A percentile compares a stretch with the other conserved stretches of the same genome.
Evolutionary conservation across 2,329 filamentous ascomycete genomes (phyloP).

Genomic region (Penicillium crustosum): DNA sequence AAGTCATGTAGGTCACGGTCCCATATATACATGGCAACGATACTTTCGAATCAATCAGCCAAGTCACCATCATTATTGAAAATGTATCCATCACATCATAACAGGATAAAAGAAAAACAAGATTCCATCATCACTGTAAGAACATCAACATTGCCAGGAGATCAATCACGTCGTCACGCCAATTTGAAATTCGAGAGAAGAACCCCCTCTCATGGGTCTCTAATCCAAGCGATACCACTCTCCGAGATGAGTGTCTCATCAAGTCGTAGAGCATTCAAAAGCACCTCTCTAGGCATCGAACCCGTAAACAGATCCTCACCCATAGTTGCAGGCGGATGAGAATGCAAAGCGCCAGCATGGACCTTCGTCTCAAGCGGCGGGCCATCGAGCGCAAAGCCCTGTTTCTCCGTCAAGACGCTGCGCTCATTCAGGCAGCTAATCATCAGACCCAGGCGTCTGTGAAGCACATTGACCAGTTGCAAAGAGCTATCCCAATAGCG

Average conservation of each 20-base stretch:
- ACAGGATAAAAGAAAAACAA: background rate
- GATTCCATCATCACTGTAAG: background rate
- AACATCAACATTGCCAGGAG: background rate
- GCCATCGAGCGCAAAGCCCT: constrained; percentile 39
- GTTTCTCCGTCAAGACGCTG: constrained; percentile 33
- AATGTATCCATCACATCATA: constrained; percentile 5
- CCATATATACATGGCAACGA: background rate
- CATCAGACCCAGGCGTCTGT: constrained; percentile 49
- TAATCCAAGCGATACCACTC: constrained; percentile 32
- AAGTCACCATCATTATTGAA: background rate
- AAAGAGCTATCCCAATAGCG: constrained; percentile 61
- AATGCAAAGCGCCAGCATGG: constrained; percentile 23
- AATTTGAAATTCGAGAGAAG: background rate
- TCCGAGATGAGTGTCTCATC: constrained; percentile 27
- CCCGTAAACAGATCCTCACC: constrained; percentile 49
- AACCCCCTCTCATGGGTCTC: constrained; percentile 16
- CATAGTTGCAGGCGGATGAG: constrained; percentile 9
- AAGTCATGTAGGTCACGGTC: background rate
- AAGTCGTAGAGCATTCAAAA: constrained; percentile 34
- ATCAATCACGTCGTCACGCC: background rate
- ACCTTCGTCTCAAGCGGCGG: constrained; percentile 43
- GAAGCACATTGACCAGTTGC: constrained; percentile 52
- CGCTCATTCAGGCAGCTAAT: constrained; percentile 38
- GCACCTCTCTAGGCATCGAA: constrained; percentile 27
- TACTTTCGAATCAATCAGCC: background rate